A percentile compares a stretch with the other conserved stretches of the same genome.
Conservation (phyloP, 345 rosid genomes). For the Noccaea bulbosa region DNA sequence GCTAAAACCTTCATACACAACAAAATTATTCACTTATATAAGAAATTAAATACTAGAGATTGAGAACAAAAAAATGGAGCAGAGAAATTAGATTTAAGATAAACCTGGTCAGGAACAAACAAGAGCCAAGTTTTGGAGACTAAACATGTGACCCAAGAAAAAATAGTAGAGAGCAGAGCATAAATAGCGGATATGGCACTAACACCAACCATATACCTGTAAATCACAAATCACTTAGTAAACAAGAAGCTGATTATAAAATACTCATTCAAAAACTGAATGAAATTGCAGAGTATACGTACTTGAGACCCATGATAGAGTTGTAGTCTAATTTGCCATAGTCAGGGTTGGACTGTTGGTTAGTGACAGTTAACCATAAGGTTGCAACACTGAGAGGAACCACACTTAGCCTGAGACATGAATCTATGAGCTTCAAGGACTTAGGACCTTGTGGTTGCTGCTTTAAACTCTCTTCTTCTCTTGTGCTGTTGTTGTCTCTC, state of each 20-base stretch:
- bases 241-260: neutral
- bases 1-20: conserved; percentile 60
- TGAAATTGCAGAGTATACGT: conserved; percentile 47
- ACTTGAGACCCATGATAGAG: conserved; percentile 80
- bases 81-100: neutral
- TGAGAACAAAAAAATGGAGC: neutral
- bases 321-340: conserved; percentile 60
- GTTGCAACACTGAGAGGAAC: conserved; percentile 76
- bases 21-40: neutral
- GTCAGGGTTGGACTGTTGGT: conserved; percentile 59
- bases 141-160: conserved; percentile 61
- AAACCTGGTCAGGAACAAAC: conserved; percentile 91
- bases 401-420: conserved; percentile 68
- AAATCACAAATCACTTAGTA: conserved; percentile 5
- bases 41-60: conserved; percentile 3
- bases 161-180: conserved; percentile 64
- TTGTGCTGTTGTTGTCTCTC: conserved; percentile 35
- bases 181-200: conserved; percentile 68
- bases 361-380: conserved; percentile 78
- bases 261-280: neutral
- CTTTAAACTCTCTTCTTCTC: conserved; percentile 36
- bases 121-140: conserved; percentile 75
- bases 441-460: conserved; percentile 43
- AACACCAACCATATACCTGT: conserved; percentile 72
- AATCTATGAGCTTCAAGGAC: conserved; percentile 61